Base-by-base conservation (phyloP, 2,329 filamentous ascomycete genomes). In the Ceratocystis papillata region DNA sequence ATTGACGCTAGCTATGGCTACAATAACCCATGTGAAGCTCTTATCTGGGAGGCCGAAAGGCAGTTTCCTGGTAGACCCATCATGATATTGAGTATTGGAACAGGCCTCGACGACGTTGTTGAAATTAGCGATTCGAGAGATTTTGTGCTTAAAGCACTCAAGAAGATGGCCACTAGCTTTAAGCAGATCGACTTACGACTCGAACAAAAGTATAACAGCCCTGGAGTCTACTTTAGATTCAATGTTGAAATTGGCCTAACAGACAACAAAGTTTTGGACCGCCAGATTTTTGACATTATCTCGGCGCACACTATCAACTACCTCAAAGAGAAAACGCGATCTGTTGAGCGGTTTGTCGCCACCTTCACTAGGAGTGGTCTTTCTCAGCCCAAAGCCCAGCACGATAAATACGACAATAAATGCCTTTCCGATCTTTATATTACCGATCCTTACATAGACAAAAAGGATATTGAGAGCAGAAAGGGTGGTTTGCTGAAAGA, bases 171-270 rank as follows among this genome's bases (percentile, higher is more conserved):
- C 0, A 12, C 5, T 22, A 25, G 1, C 2, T 25, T 1, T 7
- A 20, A 25, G 7, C n/a, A 28, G 6, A 3, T 0, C 8, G 15
- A 53, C 17, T 22, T 53, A 0, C 17, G 20, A 3, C 48, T 53
- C 67, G 57, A 2, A 70, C 67, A 55, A 55, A 50, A 62, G 61
- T 72, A 71, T 59, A 61, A 67, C 5, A 69, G 65, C 5, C 68
- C 50, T 20, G 59, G 55, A 7, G 66, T 67, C 20, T 73, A 74
- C 64, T 67, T 68, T 44, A 67, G 72, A 15, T 72, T 73, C 63
- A 72, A 72, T 45, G 72, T 73, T 0, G 70, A 72, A 8, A 67
- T 65, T 17, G 73, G 73, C 5, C 63, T 74, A 4, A 25, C 71
- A 45, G 69, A 72, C 50, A 63, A 71, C 10, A 70, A 66, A 0